Evolutionary conservation across 1,284 basidiomycete species (phyloP).

Genomic region (Boletus smithii): DNA sequence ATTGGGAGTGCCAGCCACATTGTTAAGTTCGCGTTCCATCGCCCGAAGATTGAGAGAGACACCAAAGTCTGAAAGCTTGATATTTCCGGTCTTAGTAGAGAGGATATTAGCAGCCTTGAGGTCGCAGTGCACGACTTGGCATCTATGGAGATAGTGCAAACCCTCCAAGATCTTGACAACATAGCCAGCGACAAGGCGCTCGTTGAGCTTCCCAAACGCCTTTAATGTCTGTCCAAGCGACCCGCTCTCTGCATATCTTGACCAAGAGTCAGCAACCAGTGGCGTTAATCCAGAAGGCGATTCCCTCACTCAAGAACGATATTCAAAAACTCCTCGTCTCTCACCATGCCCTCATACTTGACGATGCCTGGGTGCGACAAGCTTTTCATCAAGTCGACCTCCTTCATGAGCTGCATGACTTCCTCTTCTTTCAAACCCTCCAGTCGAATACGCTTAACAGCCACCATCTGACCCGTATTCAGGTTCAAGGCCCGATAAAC

Average conservation of each 20-base stretch:
- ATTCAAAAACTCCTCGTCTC: constrained; percentile 82
- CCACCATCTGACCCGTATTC: constrained; percentile 90
- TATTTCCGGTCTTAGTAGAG: constrained; percentile 94
- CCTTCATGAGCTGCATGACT: constrained; percentile 83
- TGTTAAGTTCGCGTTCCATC: constrained; percentile 84
- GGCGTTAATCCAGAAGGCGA: constrained; percentile 11
- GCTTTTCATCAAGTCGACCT: constrained; percentile 87
- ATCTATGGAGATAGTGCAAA: constrained; percentile 81
- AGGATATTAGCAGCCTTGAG: constrained; percentile 99
- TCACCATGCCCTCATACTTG: constrained; percentile 93
- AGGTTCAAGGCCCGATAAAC: constrained; percentile 93
- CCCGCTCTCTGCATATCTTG: constrained; percentile 89
- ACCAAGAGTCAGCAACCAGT: constrained; percentile 15
- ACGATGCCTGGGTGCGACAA: constrained; percentile 91
- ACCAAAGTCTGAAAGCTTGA: constrained; percentile 98
- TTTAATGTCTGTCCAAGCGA: constrained; percentile 88
- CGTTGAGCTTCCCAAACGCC: constrained; percentile 89
- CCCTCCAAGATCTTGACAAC: constrained; percentile 94
- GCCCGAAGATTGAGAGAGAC: constrained; percentile 98
- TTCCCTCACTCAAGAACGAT: constrained; percentile 85
- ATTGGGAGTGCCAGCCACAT: constrained; percentile 91
- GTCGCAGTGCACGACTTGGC: constrained; percentile 85
- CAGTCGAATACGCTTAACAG: constrained; percentile 88
- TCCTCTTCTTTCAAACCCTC: constrained; percentile 85
- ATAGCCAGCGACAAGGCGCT: constrained; percentile 84